Base-by-base conservation (phyloP, 805 yeast genomes). In the Priceomyces fermenticarens region DNA sequence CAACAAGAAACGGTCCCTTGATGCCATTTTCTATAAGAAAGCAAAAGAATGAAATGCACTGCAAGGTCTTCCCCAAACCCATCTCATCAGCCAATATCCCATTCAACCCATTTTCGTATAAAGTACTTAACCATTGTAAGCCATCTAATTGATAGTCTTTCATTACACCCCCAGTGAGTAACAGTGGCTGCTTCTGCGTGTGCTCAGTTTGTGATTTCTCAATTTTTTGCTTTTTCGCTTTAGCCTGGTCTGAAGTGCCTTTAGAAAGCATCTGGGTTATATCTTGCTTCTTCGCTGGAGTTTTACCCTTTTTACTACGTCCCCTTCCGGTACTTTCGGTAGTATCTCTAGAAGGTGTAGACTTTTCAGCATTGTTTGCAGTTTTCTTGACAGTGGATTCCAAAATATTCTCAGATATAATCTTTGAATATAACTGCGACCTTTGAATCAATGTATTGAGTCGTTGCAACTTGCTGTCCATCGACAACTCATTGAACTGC, bases 81-180 rank as follows among this genome's bases (percentile, higher is more conserved):
- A 91, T 91, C 60, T 91, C 98, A 64, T 93, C 98, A 0, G 98
- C 98, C 14, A 93, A 66, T 28, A 93, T 90, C 2, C 98, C 99
- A 60, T 91, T 91, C 23, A 91, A 69, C 0, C 98, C 99, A 61
- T 91, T 93, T 56, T 90, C 95, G 58, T 85, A 93, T 17, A 91
- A 64, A 0, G 96, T 84, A 10, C 83, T 76, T 32, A 93, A 65
- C 98, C 98, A 91, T 48, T 88, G 89, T 42, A 91, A 73, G 1
- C 98, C 99, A 41, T 85, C 89, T 13, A 88, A 60, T 62, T 91
- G 99, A 56, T 93, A 89, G 23, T 81, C 85, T 54, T 88, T 88
- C 72, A 91, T 68, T 0, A 55, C 54, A 25, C 88, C 86, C 6
- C 73, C 74, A 3, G 64, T 46, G 3, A 70, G 48, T 5, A 64